These are phyloP conservation scores for Albugo laibachii DNA, from an alignment of 352 stramenopile genomes.

Conservation along the genomic window DNA sequence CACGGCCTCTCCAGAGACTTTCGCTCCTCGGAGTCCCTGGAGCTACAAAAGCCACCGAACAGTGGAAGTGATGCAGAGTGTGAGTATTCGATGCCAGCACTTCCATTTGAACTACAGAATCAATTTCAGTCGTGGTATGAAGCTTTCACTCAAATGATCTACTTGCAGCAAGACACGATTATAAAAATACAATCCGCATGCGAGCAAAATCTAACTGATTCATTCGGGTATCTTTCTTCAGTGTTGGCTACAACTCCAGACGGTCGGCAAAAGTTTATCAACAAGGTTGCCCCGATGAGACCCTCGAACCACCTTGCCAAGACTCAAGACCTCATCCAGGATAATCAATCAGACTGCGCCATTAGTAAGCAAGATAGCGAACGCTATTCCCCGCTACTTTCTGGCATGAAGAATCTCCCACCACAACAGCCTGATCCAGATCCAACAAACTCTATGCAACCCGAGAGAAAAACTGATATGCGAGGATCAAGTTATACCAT, in stretches of 20 bases:
- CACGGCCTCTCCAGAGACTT: too few relatives aligned
- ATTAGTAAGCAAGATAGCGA: neutral
- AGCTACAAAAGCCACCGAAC: too few relatives aligned
- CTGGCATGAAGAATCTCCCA: conserved; percentile 12
- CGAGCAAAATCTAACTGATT: conserved; percentile 20
- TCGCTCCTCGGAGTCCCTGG: too few relatives aligned
- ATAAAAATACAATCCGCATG: conserved; percentile 29
- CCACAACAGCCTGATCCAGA: conserved; percentile 38
- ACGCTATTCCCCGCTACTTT: neutral
- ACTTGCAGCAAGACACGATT: conserved; percentile 60
- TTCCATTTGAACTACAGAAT: conserved; percentile 13
- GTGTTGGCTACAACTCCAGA: conserved; percentile 27
- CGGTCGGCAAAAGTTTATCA: conserved; percentile 5
- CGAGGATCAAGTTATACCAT: too few relatives aligned
- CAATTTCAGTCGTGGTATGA: conserved; percentile 34
- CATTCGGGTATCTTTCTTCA: conserved; percentile 26
- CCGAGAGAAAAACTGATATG: too few relatives aligned
- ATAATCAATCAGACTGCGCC: conserved; percentile 1
- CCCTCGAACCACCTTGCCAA: neutral
- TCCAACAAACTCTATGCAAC: neutral
- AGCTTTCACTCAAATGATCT: conserved; percentile 49
- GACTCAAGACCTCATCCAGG: conserved; percentile 4
- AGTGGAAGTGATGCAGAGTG: too few relatives aligned
- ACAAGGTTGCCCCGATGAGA: too few relatives aligned
- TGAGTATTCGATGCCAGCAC: too few relatives aligned